These are phyloP conservation scores for Narthecium ossifragum DNA, from an alignment of 106 monocot species.

Conservation along the genomic window DNA sequence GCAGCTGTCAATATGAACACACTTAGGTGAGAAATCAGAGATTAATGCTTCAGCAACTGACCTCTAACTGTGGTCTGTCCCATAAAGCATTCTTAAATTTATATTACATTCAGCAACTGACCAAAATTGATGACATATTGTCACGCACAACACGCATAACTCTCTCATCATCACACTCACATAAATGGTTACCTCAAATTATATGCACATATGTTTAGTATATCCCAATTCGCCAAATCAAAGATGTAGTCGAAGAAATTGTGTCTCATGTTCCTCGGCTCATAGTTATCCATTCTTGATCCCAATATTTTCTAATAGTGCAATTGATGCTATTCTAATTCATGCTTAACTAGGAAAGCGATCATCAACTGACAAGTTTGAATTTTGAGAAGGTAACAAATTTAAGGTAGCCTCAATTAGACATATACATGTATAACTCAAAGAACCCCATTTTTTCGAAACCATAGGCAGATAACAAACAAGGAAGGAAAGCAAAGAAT, in stretches of 20 bases:
- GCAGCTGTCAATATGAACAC: slow-evolving; percentile 47
- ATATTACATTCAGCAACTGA: not conserved
- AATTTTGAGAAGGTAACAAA: not conserved
- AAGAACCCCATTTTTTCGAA: too few species aligned
- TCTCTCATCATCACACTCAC: too few species aligned
- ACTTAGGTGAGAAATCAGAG: not conserved
- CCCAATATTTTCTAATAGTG: too few species aligned
- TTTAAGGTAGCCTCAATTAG: not conserved
- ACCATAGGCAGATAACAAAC: not conserved
- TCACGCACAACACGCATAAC: not conserved
- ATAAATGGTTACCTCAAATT: too few species aligned
- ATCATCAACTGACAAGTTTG: not conserved
- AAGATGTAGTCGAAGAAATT: not conserved
- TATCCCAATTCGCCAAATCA: not conserved
- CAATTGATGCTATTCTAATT: too few species aligned
- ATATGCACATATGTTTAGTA: not conserved
- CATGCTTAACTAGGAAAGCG: not conserved
- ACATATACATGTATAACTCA: not conserved
- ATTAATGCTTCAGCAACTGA: not conserved
- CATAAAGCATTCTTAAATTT: not conserved
- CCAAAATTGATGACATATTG: not conserved
- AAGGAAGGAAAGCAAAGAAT: not conserved
- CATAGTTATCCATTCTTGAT: too few species aligned
- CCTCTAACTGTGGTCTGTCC: not conserved
- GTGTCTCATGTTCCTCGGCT: too few species aligned